phyloP scores from a whole-genome alignment of 306 rosid genomes.

The Cucurbita ficifolia region DNA sequence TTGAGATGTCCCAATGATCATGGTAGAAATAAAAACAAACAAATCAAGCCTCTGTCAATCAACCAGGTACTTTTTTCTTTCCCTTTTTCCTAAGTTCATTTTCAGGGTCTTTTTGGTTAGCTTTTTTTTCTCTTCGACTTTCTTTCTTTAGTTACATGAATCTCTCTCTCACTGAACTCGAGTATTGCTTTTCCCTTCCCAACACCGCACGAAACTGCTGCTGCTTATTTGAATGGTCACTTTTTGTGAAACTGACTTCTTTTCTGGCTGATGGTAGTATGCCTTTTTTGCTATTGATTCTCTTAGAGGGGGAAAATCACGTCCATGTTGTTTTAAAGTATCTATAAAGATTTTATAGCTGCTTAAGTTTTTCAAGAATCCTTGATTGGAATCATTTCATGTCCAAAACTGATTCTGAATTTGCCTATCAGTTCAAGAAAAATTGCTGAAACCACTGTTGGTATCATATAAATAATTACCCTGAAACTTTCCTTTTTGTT shows the following conservation, averaged over 20 bases:
- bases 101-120: background rate
- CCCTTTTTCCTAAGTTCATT: background rate
- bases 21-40: conserved; percentile 20
- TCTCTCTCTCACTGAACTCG: background rate
- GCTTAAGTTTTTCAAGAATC: background rate
- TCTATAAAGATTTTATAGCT: background rate
- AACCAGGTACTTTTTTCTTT: conserved; percentile 35
- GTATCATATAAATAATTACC: background rate
- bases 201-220: background rate
- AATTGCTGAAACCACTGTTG: background rate
- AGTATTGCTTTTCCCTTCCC: background rate
- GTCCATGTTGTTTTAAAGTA: background rate
- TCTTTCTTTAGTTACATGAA: background rate
- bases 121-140: background rate
- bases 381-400: background rate
- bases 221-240: background rate
- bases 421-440: background rate
- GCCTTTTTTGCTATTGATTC: background rate
- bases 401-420: background rate
- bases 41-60: conserved; percentile 38
- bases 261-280: background rate
- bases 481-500: background rate
- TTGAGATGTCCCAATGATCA: conserved; percentile 39
- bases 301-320: background rate
- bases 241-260: background rate